Evolutionary conservation across 2,329 filamentous ascomycete genomes (phyloP), one percentile per base, ranked within the genome.

Genomic region (Torrubiellomyces zombiae): DNA sequence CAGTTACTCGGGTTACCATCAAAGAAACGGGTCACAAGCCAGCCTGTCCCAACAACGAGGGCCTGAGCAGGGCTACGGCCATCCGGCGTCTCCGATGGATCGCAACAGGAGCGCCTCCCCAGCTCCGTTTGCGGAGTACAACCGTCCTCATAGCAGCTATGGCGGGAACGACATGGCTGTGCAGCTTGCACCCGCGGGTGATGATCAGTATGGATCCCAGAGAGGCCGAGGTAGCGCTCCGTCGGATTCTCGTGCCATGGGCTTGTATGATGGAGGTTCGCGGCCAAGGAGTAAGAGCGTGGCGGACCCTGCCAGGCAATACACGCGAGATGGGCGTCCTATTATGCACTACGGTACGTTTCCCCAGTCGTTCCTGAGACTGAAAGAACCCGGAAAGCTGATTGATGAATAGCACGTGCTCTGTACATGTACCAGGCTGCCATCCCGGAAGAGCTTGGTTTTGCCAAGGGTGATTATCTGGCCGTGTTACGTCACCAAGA

Each of bases 351-450:
- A 86, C 55, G 82, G 89, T 95, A 66, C 74, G 83, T 67, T 27
- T 8, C 9, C 7, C 6, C n/a, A n/a, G n/a, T n/a, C n/a, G n/a
- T n/a, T n/a, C n/a, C n/a, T n/a, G n/a, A n/a, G n/a, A 8, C 9
- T 8, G 14, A 13, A 16, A 6, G 4, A 5, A 10, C 16, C 21
- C n/a, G 4, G 14, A 3, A n/a, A n/a, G n/a, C n/a, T n/a, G n/a
- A n/a, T n/a, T n/a, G n/a, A n/a, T 20, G 19, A n/a, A 24, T 39
- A 95, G 89, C 89, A 27, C 79, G 86, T 20, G 86, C 89, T 14
- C 65, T 94, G 58, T 98, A 95, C 51, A 73, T 81, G 58, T 98
- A 98, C 50, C 73, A 78, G 43, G 83, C 89, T 3, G 86, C 83
- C 13, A 98, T 98, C 30, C 82, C 86, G 0, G 89, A 95, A 47